Base-by-base conservation (phyloP, 129 eudicot species). In the Logfia minima region DNA sequence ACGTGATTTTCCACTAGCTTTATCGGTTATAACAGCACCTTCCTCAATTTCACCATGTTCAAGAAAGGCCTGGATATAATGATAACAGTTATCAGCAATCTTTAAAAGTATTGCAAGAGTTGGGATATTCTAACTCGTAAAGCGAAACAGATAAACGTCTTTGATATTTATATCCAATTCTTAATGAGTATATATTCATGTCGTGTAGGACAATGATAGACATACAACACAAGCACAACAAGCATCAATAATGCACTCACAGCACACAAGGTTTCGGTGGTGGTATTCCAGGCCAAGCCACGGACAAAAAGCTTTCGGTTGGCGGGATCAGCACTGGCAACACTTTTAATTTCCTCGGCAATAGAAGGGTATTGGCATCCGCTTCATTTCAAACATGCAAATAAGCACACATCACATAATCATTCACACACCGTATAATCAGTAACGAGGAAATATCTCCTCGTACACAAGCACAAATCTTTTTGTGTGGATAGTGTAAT, bases 291-390 rank as follows among this genome's bases (percentile, higher is more conserved):
- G 71, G 96, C 89, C 72, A 90, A 86, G 77, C 96, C 96, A 85
- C 96, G 90, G 77, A 90, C 92, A 87, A 85, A 90, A 83, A 90
- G 92, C 92, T 90, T 90, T 85, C 92, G 86, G 76, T 87, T 90
- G 78, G 87, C 96, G 3, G 96, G 92, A 82, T 87, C 96, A 67
- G 90, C 89, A 85, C 92, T 90, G 71, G 92, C 96, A 79, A 90
- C 83, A 87, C 91, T 76, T 84, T 74, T 87, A 75, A 90, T 87
- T 87, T 87, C 90, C 79, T 84, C 88, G 55, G 90, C 92, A 79
- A 87, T 85, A 74, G 83, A 81, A 87, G 96, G 85, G 77, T 90
- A 87, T 82, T 85, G 80, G 77, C 83, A 87, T 66, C 91, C 90
- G 59, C 96, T 89, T 85, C 90, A 85, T 78, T 84, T 76, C 88